Base-by-base conservation (phyloP, 2,329 filamentous ascomycete species). In the Tolypocladium ovalisporum region DNA sequence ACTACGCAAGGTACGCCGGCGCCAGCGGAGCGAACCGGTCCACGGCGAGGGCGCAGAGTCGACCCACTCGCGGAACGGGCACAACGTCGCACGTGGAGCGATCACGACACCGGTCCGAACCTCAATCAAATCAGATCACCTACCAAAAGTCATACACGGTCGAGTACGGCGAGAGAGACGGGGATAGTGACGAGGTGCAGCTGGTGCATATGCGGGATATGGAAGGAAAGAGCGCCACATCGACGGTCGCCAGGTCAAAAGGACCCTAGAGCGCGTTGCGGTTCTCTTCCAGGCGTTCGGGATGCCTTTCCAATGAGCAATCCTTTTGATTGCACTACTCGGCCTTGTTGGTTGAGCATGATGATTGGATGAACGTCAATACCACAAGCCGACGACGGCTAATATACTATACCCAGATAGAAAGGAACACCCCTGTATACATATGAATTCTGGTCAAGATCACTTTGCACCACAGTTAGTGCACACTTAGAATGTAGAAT, bases 131-230 rank as follows among this genome's bases (percentile, higher is more conserved):
- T 2, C 65, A 67, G 0, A 74, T 74, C 39, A 64, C 63, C 1
- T 70, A 66, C 39, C 62, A 73, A 12, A 71, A 67, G 40, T 67
- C 68, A 1, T 74, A 72, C 32, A 61, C 65, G 1, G 70, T 74
- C 0, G 69, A 73, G 36, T 73, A 67, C 37, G 68, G 64, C 2
- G 52, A 57, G 24, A 57, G 49, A 35, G 66, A 54, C 24, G 42
- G 39, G 52, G 66, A 69, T 1, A 63, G 57, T 4, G 69, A 73
- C 49, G 70, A 73, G 54, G 62, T 64, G 1, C 63, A 66, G 15
- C 56, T 73, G n/a, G 68, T 73, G 1, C 56, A 64, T 10, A 65
- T 71, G 63, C 62, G 60, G 10, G 65, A 70, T 15, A 35, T 67
- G 15, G 63, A 66, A 15, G 22, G 24, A 1, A 40, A 35, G 15